Conservation (phyloP, 306 rosid species). For the Lathyrus tuberosus region DNA sequence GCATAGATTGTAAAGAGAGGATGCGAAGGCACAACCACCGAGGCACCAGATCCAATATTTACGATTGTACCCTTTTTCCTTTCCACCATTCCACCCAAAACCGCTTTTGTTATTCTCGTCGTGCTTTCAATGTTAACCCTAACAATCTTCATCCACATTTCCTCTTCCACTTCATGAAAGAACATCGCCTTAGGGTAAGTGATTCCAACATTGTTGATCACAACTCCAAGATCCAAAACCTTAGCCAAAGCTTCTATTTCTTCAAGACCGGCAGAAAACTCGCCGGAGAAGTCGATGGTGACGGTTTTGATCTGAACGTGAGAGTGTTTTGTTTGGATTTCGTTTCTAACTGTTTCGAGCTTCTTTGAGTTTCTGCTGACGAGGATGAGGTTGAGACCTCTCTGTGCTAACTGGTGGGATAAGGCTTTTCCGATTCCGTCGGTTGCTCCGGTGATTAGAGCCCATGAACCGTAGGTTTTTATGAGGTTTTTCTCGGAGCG, state of each 20-base stretch:
- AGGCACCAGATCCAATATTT: constrained; percentile 76
- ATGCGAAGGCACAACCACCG: constrained; percentile 74
- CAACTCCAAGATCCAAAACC: constrained; percentile 50
- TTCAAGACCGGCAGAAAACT: constrained; percentile 26
- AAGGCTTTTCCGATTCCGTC: constrained; percentile 57
- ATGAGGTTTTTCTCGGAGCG: constrained; percentile 37
- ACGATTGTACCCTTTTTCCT: constrained; percentile 71
- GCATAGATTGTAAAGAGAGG: constrained; percentile 79
- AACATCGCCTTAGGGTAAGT: constrained; percentile 60
- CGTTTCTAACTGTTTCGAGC: constrained; percentile 54
- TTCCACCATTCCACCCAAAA: constrained; percentile 55
- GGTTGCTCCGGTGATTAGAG: constrained; percentile 53
- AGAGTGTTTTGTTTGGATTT: constrained; percentile 47
- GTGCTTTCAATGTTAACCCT: constrained; percentile 72
- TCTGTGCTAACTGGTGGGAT: constrained; percentile 34
- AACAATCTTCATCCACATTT: constrained; percentile 63
- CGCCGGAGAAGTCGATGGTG: constrained; percentile 57
- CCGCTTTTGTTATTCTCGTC: constrained; percentile 53
- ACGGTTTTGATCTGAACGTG: constrained; percentile 31
- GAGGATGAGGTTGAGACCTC: constrained; percentile 58
- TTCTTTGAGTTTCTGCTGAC: constrained; percentile 59
- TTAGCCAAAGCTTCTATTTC: constrained; percentile 41
- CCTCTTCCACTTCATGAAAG: constrained; percentile 70
- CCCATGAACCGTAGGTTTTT: constrained; percentile 50
- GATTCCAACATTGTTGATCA: constrained; percentile 75